Conservation (phyloP, 2,329 filamentous ascomycete genomes). For the Penicillium griseofulvum region DNA sequence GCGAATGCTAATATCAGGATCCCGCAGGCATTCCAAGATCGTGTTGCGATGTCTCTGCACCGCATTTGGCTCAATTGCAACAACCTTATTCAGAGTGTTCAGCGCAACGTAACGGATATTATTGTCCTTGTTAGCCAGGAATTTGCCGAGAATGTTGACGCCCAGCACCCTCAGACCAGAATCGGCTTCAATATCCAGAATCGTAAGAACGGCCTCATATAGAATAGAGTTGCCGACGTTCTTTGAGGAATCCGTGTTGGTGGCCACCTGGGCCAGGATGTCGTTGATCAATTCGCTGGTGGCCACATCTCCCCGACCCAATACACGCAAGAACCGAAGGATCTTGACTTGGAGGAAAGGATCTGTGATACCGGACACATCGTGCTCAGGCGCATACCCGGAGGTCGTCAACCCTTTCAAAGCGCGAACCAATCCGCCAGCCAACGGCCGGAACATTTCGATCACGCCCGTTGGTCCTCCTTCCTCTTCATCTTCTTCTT, state of each 20-base stretch:
- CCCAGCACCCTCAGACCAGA: conserved; percentile 90
- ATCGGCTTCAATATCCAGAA: conserved; percentile 96
- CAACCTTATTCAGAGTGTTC: conserved; percentile 96
- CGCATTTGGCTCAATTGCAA: conserved; percentile 95
- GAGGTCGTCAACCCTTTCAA: conserved; percentile 90
- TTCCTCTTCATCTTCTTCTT: conserved; percentile 82
- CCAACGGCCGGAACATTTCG: conserved; percentile 84
- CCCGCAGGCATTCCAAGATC: conserved; percentile 90
- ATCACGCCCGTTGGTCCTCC: conserved; percentile 88
- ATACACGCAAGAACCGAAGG: conserved; percentile 75
- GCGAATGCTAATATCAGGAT: conserved; percentile 97
- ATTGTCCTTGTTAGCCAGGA: conserved; percentile 97
- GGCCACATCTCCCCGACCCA: conserved; percentile 79
- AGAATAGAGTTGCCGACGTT: conserved; percentile 98
- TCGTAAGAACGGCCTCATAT: conserved; percentile 95
- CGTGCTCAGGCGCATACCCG: conserved; percentile 95
- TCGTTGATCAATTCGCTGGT: conserved; percentile 98
- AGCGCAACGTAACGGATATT: conserved; percentile 98
- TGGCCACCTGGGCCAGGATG: conserved; percentile 94
- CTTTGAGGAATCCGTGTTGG: conserved; percentile 96
- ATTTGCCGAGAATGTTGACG: conserved; percentile 98
- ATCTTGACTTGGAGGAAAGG: conserved; percentile 98
- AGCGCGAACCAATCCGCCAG: conserved; percentile 82
- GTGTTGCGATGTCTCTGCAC: conserved; percentile 97
- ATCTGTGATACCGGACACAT: conserved; percentile 96